Evolutionary conservation across 2,329 filamentous ascomycete genomes (phyloP).

Genomic region (Tolypocladium pustulatum): DNA sequence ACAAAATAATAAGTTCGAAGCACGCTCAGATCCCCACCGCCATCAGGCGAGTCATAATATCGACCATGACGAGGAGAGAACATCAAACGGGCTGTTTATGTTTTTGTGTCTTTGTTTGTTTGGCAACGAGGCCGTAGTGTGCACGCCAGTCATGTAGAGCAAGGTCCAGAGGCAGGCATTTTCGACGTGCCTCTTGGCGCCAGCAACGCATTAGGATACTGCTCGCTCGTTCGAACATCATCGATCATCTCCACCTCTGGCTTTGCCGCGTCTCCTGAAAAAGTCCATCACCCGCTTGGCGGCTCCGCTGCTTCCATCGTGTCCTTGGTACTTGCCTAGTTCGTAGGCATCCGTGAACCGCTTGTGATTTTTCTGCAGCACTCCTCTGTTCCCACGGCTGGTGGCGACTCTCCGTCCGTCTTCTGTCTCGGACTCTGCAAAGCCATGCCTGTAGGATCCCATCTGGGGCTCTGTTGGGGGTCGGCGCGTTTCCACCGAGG

Average conservation of each 20-base stretch:
- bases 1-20: conserved; percentile 1
- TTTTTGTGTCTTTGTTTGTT: neutral
- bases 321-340: conserved; percentile 52
- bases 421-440: conserved; percentile 30
- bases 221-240: conserved; percentile 14
- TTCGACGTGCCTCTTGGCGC: neutral
- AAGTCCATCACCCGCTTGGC: conserved; percentile 97
- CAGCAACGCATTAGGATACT: neutral
- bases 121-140: neutral
- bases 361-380: conserved; percentile 77
- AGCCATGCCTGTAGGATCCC: conserved; percentile 33
- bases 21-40: conserved; percentile 2
- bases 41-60: neutral
- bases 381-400: conserved; percentile 34
- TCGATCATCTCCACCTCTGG: conserved; percentile 50
- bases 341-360: conserved; percentile 87
- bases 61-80: neutral
- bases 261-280: conserved; percentile 79
- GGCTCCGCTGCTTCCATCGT: conserved; percentile 75
- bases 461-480: conserved; percentile 27
- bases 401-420: conserved; percentile 27
- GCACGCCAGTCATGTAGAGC: neutral
- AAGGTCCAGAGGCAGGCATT: neutral
- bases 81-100: neutral
- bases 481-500: conserved; percentile 38